Conservation (phyloP, 495 filamentous ascomycete genomes). For the Penicillium coffeae region DNA sequence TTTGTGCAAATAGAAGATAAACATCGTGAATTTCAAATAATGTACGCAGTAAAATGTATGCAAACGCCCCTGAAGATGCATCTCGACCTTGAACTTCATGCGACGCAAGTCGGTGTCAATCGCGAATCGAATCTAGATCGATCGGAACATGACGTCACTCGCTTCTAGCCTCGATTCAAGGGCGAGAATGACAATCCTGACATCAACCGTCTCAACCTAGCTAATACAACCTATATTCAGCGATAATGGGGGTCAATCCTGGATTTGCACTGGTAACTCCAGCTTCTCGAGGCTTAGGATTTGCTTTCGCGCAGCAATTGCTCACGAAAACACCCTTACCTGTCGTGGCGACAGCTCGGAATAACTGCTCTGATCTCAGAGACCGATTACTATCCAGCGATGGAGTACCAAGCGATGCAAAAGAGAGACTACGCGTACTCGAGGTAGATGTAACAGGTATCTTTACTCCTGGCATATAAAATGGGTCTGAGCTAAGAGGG, state of each 20-base stretch:
- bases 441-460: conserved; percentile 58
- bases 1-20: not conserved
- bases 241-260: conserved; percentile 11
- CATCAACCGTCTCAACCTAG: too few relatives aligned
- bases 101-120: too few relatives aligned
- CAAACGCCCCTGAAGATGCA: too few relatives aligned
- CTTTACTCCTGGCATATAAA: not conserved
- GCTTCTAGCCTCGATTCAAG: too few relatives aligned
- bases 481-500: conserved; percentile 6
- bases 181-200: too few relatives aligned
- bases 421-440: conserved; percentile 51
- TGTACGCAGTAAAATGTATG: too few relatives aligned
- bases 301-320: conserved; percentile 64
- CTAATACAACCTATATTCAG: not conserved
- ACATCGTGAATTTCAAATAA: too few relatives aligned
- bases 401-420: conserved; percentile 22
- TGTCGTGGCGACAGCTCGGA: conserved; percentile 68
- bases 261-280: conserved; percentile 47
- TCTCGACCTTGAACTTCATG: too few relatives aligned
- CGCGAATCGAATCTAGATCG: too few relatives aligned
- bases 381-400: conserved; percentile 51
- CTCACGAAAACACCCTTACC: conserved; percentile 62
- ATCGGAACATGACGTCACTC: too few relatives aligned
- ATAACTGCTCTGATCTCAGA: conserved; percentile 48
- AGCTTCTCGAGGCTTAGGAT: conserved; percentile 70